phyloP scores from a whole-genome alignment of 768 basidiomycete species.

The Pulveroboletus frians region DNA sequence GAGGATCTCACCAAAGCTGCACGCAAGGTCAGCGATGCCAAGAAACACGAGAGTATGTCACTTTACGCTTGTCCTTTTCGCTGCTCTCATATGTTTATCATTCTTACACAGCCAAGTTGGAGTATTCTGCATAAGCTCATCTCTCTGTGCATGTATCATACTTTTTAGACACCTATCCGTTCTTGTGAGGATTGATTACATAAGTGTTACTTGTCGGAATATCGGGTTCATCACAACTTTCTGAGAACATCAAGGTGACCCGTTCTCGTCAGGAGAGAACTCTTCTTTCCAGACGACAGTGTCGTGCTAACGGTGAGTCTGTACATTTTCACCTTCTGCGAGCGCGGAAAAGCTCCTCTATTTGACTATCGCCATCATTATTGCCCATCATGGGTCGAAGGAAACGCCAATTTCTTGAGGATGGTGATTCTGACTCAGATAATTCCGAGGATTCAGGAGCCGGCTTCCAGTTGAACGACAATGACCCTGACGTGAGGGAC shows the following conservation, averaged over 20 bases:
- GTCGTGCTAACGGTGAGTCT: slow-evolving; percentile 10
- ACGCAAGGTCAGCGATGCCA: slow-evolving; percentile 90
- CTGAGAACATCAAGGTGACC: background rate
- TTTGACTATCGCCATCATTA: background rate
- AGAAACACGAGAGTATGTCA: slow-evolving; percentile 94
- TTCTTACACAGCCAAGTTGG: slow-evolving; percentile 35
- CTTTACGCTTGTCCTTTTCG: background rate
- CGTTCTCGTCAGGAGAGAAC: background rate
- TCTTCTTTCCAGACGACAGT: background rate
- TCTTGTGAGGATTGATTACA: slow-evolving; percentile 1
- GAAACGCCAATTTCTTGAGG: slow-evolving; percentile 72
- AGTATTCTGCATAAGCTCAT: slow-evolving; percentile 37
- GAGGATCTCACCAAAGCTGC: slow-evolving; percentile 97
- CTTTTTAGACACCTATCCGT: slow-evolving; percentile 4
- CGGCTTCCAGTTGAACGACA: slow-evolving; percentile 42
- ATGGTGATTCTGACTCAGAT: slow-evolving; percentile 68
- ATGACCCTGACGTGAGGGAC: slow-evolving; percentile 59
- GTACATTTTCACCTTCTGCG: background rate
- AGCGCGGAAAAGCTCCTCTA: background rate
- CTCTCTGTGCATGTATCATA: slow-evolving; percentile 20
- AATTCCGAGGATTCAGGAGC: slow-evolving; percentile 57
- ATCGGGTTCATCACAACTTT: background rate
- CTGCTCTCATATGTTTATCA: background rate
- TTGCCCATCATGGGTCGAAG: slow-evolving; percentile 57
- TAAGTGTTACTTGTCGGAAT: slow-evolving; percentile 2